Conservation (phyloP, 2,329 filamentous ascomycete species). For the Cladosporium austrohemisphaericum region DNA sequence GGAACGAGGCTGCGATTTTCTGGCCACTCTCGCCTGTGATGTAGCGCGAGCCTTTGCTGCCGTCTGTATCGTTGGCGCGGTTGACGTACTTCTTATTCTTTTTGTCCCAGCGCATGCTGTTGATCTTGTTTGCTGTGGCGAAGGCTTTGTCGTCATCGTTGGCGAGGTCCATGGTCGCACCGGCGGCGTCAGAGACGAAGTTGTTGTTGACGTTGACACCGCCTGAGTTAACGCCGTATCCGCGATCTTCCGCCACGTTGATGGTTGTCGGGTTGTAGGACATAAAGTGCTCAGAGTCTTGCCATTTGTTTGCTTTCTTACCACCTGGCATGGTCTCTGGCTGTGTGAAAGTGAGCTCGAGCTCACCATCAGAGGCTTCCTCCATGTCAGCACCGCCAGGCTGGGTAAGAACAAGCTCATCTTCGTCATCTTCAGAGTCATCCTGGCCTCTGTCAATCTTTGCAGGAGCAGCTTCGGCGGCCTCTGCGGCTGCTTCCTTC, state of each 20-base stretch:
- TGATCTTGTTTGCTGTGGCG: conserved; percentile 65
- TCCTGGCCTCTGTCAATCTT: conserved; percentile 35
- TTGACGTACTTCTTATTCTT: conserved; percentile 94
- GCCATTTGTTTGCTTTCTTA: conserved; percentile 53
- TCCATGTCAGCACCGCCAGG: conserved; percentile 36
- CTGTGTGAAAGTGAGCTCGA: conserved; percentile 50
- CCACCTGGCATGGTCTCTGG: conserved; percentile 19
- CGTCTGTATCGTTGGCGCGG: conserved; percentile 89
- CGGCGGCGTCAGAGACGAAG: conserved; percentile 84
- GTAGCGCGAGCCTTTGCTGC: conserved; percentile 62
- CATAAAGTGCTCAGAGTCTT: conserved; percentile 93
- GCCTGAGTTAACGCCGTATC: conserved; percentile 87
- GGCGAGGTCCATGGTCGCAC: conserved; percentile 84
- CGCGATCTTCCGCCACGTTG: conserved; percentile 83
- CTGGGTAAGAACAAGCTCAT: conserved; percentile 33
- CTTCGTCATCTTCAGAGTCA: conserved; percentile 38
- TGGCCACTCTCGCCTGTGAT: conserved; percentile 91
- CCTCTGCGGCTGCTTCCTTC: conserved; percentile 18
- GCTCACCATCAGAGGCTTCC: conserved; percentile 51
- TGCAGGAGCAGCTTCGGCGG: conserved; percentile 3
- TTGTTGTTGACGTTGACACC: conserved; percentile 56
- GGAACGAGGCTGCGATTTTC: conserved; percentile 93
- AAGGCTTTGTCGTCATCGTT: conserved; percentile 85
- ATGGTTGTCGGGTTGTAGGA: conserved; percentile 80
- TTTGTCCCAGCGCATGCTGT: conserved; percentile 91